Evolutionary conservation across 2,329 filamentous ascomycete species (phyloP).

Genomic region (Pseudomassariella vexata): DNA sequence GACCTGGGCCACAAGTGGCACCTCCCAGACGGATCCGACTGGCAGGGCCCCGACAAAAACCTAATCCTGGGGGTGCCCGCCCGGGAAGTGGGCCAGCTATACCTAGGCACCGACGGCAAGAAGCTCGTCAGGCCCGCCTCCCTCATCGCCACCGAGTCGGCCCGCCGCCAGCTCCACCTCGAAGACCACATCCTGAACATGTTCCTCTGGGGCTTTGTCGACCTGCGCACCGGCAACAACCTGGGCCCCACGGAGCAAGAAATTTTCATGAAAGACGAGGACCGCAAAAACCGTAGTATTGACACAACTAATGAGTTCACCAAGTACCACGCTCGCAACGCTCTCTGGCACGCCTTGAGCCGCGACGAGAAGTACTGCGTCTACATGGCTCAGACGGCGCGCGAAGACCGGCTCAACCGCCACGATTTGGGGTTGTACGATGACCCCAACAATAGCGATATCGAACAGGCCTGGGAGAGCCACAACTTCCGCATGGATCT

Average conservation of each 20-base stretch:
- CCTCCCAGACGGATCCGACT: slow-evolving; percentile 13
- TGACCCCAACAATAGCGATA: not conserved
- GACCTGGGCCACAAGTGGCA: slow-evolving; percentile 32
- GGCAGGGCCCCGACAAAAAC: slow-evolving; percentile 4
- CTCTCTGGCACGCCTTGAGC: slow-evolving; percentile 5
- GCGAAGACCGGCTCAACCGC: slow-evolving; percentile 3
- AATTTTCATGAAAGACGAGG: slow-evolving; percentile 45
- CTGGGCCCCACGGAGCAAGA: slow-evolving; percentile 44
- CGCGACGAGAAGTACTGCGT: not conserved
- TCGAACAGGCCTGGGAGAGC: too few relatives aligned
- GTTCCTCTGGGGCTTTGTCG: slow-evolving; percentile 57
- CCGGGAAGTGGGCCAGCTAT: slow-evolving; percentile 43
- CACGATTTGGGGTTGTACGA: not conserved
- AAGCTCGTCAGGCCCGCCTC: slow-evolving; percentile 50
- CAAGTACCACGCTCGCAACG: slow-evolving; percentile 6
- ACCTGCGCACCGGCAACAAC: slow-evolving; percentile 45
- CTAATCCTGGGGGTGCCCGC: slow-evolving; percentile 45
- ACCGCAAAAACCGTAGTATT: slow-evolving; percentile 24
- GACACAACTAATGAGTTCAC: slow-evolving; percentile 19
- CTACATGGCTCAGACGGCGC: slow-evolving; percentile 1
- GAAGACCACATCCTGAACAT: slow-evolving; percentile 49
- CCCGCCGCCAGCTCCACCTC: slow-evolving; percentile 46
- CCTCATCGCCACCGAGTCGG: slow-evolving; percentile 50
- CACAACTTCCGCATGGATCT: not conserved
- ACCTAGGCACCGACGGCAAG: slow-evolving; percentile 52